Percentiles rank a stretch among this genome's conserved stretches.
Evolutionary conservation across 148 eudicot genomes (phyloP).

Genomic region (Nyssa sinensis): DNA sequence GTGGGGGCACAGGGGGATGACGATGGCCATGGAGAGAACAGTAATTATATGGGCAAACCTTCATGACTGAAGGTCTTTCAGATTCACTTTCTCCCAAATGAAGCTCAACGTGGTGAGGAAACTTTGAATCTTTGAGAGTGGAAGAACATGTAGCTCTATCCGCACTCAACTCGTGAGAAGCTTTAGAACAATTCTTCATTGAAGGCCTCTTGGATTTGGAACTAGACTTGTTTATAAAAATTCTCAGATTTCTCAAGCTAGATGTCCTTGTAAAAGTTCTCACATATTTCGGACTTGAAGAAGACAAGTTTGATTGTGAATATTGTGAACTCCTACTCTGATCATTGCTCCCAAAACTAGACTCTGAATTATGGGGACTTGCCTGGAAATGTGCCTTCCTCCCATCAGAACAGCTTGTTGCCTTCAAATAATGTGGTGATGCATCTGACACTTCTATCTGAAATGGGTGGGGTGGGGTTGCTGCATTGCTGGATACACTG

Average conservation of each 20-base stretch:
- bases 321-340: slow-evolving; percentile 7
- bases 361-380: slow-evolving; percentile 15
- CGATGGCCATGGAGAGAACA: slow-evolving; percentile 79
- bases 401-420: slow-evolving; percentile 45
- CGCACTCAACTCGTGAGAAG: slow-evolving; percentile 26
- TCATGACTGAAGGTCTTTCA: slow-evolving; percentile 34
- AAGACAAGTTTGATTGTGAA: slow-evolving; percentile 18
- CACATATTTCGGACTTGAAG: slow-evolving; percentile 26
- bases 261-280: slow-evolving; percentile 38
- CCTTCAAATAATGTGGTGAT: slow-evolving; percentile 53
- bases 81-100: slow-evolving; percentile 37
- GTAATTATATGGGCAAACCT: slow-evolving; percentile 74
- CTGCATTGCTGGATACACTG: slow-evolving; percentile 12
- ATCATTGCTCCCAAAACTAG: slow-evolving; percentile 13
- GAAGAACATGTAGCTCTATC: slow-evolving; percentile 79
- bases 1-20: slow-evolving; percentile 40
- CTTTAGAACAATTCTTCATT: slow-evolving; percentile 31
- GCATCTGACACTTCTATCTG: slow-evolving; percentile 20
- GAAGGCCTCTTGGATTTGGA: slow-evolving; percentile 47
- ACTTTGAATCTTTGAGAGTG: slow-evolving; percentile 55
- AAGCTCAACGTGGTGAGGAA: slow-evolving; percentile 41
- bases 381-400: slow-evolving; percentile 33
- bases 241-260: slow-evolving; percentile 48
- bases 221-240: slow-evolving; percentile 56
- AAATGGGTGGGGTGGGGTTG: slow-evolving; percentile 14